Percentiles rank a stretch among this genome's conserved stretches.
These are phyloP conservation scores for Xylaria digitata DNA, from an alignment of 2,329 filamentous ascomycete genomes.

Conservation along the genomic window DNA sequence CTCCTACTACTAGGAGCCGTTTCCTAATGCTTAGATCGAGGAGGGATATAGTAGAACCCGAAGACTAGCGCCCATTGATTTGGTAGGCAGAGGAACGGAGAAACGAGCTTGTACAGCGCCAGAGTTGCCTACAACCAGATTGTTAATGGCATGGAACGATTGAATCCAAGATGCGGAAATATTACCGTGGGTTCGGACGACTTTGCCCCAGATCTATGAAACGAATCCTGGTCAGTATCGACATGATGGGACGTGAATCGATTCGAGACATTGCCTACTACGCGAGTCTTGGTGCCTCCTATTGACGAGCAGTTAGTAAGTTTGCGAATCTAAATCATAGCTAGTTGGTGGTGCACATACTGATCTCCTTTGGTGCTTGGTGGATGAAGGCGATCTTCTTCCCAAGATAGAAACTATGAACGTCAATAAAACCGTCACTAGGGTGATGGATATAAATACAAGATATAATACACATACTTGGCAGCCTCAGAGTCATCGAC, in stretches of 20 bases:
- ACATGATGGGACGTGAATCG: background rate
- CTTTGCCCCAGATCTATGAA: conserved; percentile 38
- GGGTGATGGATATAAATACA: conserved; percentile 1
- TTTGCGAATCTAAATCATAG: background rate
- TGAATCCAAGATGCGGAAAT: background rate
- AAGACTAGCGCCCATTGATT: conserved; percentile 38
- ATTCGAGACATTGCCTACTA: conserved; percentile 27
- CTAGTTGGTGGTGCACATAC: conserved; percentile 16
- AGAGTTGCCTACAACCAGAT: conserved; percentile 31
- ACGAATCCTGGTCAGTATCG: conserved; percentile 7
- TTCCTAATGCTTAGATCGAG: conserved; percentile 25
- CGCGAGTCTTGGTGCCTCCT: conserved; percentile 36
- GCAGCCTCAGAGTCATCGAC: conserved; percentile 34
- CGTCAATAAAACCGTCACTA: conserved; percentile 16
- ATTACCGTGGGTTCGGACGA: conserved; percentile 37
- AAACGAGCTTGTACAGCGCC: conserved; percentile 38
- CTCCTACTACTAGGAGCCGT: background rate
- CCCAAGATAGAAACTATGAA: conserved; percentile 36
- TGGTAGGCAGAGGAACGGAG: conserved; percentile 35
- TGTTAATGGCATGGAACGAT: conserved; percentile 3
- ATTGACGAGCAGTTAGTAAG: conserved; percentile 20
- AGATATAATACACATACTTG: conserved; percentile 29
- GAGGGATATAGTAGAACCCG: conserved; percentile 37
- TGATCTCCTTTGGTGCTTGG: conserved; percentile 35
- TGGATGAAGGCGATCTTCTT: conserved; percentile 38